Evolutionary conservation across 108 stramenopile genomes (phyloP), one percentile per base, ranked within the genome.

Genomic region (Skeletonema potamos): DNA sequence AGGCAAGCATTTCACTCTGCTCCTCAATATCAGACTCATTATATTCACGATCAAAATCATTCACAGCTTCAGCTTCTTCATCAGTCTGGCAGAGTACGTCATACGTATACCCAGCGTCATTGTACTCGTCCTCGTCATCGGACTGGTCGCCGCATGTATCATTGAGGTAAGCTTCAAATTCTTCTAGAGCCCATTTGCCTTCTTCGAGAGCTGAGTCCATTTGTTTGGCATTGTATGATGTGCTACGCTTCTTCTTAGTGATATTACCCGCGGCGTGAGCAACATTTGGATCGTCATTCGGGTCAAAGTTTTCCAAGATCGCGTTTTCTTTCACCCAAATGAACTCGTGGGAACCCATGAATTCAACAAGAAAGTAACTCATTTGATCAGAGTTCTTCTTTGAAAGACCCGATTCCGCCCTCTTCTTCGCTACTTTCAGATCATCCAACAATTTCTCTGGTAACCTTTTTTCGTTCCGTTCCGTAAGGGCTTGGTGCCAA

Each of bases 351-450:
- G 87, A 89, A 6, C 94, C 94, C 61, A 95, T 82, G 68, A 95
- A 95, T 67, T 95, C 94, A 39, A 92, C 91, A 29, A 95, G 72
- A 66, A 95, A 95, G 71, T 85, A 92, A 72, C 91, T 92, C 79
- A 90, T 87, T 6, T 74, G 66, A 30, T 89, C 88, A 15, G 75
- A 54, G 13, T 70, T 67, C 41, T 89, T 85, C 44, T 85, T 74
- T 66, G 85, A 85, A 22, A 92, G 58, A 3, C 86, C 85, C 54
- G 76, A 68, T 60, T 87, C 89, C 22, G 91, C 90, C 66, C 87
- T 87, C 22, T 85, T 85, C 65, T 90, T 91, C 22, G 88, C 91
- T 30, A 79, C 61, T 48, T 69, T 61, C 43, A 95, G 55, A 54
- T 89, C 87, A 9, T 75, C 70, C 64, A 83, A 76, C 17, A 95